phyloP scores from a whole-genome alignment of 768 basidiomycete genomes.

The Psilocybe cyanescens region DNA sequence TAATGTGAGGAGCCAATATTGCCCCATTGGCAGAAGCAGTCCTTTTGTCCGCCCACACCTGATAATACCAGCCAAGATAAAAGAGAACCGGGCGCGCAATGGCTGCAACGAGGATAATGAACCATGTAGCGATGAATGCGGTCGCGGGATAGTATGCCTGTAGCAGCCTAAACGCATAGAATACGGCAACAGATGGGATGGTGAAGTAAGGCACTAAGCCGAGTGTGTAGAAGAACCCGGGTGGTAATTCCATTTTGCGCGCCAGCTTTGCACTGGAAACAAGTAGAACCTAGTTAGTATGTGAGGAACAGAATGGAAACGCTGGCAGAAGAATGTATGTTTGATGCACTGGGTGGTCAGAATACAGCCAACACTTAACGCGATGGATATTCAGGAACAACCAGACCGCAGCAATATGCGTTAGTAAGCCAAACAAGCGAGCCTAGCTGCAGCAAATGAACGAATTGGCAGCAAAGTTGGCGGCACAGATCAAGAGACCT shows the following conservation, averaged over 20 bases:
- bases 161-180: background rate
- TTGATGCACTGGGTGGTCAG: too few species aligned
- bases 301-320: too few species aligned
- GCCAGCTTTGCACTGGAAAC: background rate
- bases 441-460: too few species aligned
- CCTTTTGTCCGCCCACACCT: conserved; percentile 10
- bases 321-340: too few species aligned
- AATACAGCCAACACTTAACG: too few species aligned
- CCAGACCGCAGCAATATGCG: too few species aligned
- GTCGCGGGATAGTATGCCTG: background rate
- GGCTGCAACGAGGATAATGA: conserved; percentile 7
- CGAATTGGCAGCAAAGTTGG: too few species aligned
- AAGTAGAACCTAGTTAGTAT: background rate
- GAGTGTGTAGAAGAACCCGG: conserved; percentile 3
- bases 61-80: conserved; percentile 3
- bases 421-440: too few species aligned
- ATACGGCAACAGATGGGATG: conserved; percentile 5
- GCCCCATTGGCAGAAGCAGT: conserved; percentile 21
- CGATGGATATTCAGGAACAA: too few species aligned
- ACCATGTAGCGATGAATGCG: background rate
- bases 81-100: conserved; percentile 12
- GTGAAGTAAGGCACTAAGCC: conserved; percentile 7
- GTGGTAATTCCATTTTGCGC: background rate
- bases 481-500: too few species aligned
- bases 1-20: conserved; percentile 18